These are phyloP conservation scores for Neonectria magnoliae DNA, from an alignment of 2,329 filamentous ascomycete species.

Conservation along the genomic window DNA sequence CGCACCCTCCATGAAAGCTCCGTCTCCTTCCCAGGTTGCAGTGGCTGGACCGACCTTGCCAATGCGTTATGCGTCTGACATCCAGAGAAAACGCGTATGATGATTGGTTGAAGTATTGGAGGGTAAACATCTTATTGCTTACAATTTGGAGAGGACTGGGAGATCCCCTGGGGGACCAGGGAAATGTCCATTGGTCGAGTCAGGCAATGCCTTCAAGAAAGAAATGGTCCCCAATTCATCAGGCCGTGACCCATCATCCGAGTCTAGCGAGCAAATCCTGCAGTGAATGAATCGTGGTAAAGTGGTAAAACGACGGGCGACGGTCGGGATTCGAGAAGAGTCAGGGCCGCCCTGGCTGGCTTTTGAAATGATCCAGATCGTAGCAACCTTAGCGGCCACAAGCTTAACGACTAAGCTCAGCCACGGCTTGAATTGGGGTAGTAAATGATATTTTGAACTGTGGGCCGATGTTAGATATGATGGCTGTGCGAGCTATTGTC, in stretches of 20 bases:
- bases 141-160: not conserved
- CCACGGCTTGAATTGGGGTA: not conserved
- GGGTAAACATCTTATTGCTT: not conserved
- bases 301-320: not conserved
- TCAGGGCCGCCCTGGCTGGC: not conserved
- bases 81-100: not conserved
- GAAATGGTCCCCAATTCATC: constrained; percentile 11
- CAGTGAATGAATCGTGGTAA: not conserved
- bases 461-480: not conserved
- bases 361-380: constrained; percentile 16
- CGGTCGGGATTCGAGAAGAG: not conserved
- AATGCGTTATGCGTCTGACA: not conserved
- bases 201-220: constrained; percentile 5
- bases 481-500: not conserved
- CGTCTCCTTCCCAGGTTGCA: not conserved
- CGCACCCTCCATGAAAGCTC: constrained; percentile 1
- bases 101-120: not conserved
- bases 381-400: constrained; percentile 8
- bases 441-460: not conserved
- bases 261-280: not conserved
- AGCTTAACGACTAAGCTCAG: constrained; percentile 9
- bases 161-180: not conserved
- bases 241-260: constrained; percentile 4
- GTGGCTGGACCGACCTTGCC: not conserved
- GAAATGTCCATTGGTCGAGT: not conserved